phyloP scores from a whole-genome alignment of 1,139 yeast genomes.

The Sugiyamaella paludigena region DNA sequence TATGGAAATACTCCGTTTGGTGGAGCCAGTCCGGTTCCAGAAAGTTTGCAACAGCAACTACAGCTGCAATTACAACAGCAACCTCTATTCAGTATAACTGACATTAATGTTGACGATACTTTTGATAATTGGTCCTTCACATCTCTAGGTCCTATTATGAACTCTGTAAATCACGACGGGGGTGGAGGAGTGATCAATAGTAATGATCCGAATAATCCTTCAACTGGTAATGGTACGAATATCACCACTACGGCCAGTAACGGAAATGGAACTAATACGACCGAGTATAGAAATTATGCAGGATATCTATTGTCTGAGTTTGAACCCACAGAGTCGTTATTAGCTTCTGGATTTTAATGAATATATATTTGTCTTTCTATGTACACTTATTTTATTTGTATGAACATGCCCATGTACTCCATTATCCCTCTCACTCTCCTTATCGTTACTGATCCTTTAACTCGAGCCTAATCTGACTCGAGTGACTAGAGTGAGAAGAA shows the following conservation, averaged over 20 bases:
- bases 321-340: conserved; percentile 8
- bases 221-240: background rate
- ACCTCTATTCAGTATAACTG: conserved; percentile 4
- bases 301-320: conserved; percentile 8
- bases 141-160: conserved; percentile 13
- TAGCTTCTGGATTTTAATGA: conserved; percentile 3
- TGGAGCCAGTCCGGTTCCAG: conserved; percentile 1
- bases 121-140: conserved; percentile 14
- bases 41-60: background rate
- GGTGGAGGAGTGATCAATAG: too few relatives aligned
- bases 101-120: conserved; percentile 9
- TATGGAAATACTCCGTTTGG: background rate
- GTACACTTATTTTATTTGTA: background rate
- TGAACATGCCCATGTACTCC: background rate
- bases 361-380: too few relatives aligned
- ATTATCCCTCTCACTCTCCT: too few relatives aligned
- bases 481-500: too few relatives aligned
- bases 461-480: too few relatives aligned
- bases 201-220: background rate
- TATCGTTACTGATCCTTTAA: too few relatives aligned
- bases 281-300: background rate
- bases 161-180: background rate
- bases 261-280: background rate
- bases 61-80: conserved; percentile 5
- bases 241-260: too few relatives aligned